phyloP scores from a whole-genome alignment of 305 asterid genomes.

The Solanum hybrid region DNA sequence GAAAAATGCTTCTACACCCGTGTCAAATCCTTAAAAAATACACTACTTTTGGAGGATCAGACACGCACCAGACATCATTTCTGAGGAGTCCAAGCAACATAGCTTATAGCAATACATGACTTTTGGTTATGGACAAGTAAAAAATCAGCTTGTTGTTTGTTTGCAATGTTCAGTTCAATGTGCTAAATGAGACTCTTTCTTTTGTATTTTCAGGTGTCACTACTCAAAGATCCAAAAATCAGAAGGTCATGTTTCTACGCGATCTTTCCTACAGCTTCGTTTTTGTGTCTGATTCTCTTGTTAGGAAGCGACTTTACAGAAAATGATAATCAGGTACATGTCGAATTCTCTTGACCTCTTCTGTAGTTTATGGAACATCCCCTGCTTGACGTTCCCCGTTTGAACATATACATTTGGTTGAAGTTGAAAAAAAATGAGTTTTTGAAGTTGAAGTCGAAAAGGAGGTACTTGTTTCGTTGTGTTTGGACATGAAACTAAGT shows the following conservation, averaged over 20 bases:
- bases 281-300: conserved; percentile 27
- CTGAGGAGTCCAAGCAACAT: neutral
- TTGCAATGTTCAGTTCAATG: neutral
- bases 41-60: neutral
- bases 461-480: neutral
- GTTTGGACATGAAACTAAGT: neutral
- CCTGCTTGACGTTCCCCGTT: neutral
- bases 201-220: conserved; percentile 22
- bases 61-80: neutral
- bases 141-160: neutral
- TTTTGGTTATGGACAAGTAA: neutral
- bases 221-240: conserved; percentile 27
- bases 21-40: neutral
- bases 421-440: neutral
- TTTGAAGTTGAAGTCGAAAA: neutral
- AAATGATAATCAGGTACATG: conserved; percentile 33
- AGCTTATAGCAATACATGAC: neutral
- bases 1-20: neutral
- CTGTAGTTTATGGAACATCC: neutral
- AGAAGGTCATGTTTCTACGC: conserved; percentile 27
- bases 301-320: conserved; percentile 23
- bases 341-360: neutral
- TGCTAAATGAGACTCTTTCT: neutral
- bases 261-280: conserved; percentile 30
- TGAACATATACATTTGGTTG: neutral